Evolutionary conservation across 306 rosid species (phyloP), one percentile per base, ranked within the genome.

Genomic region (Comarum palustre): DNA sequence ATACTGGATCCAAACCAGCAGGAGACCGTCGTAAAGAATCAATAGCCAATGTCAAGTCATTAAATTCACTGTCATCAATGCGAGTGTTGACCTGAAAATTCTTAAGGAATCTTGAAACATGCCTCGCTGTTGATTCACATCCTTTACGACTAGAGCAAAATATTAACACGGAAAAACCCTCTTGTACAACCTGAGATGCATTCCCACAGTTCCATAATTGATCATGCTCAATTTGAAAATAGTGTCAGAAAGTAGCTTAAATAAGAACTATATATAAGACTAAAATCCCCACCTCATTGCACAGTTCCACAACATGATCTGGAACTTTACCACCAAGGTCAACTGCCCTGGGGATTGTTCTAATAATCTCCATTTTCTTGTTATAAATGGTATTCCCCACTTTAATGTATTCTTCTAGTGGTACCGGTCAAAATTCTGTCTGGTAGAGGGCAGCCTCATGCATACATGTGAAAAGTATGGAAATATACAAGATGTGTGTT

Each of bases 91-190:
- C 82, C 27, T 79, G 73, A 83, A 82, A 89, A 65, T 82, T 84
- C 79, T 86, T 86, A 50, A 94, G 92, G 73, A 89, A 91, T 80
- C 84, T 87, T 42, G 96, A 86, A 63, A 94, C 88, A 58, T 94
- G 98, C 79, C 77, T 91, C 2, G 97, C 97, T 43, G 98, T 91
- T 82, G 98, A 91, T 88, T 94, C 98, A 70, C 98, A 94, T 73
- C 98, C 98, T 86, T 91, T 94, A 65, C 98, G 78, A 81, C 97
- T 94, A 63, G 95, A 90, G 84, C 98, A 94, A 84, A 94, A 94
- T 83, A 94, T 94, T 68, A 94, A 80, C 77, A 91, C 97, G 2
- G 98, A 94, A 48, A 86, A 92, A 41, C 98, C 98, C 75, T 94
- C 96, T 83, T 89, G 97, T 81, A 94, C 97, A 79, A 94, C 90